Base-by-base conservation (phyloP, 352 stramenopile species). In the Phytophthora tubulina region DNA sequence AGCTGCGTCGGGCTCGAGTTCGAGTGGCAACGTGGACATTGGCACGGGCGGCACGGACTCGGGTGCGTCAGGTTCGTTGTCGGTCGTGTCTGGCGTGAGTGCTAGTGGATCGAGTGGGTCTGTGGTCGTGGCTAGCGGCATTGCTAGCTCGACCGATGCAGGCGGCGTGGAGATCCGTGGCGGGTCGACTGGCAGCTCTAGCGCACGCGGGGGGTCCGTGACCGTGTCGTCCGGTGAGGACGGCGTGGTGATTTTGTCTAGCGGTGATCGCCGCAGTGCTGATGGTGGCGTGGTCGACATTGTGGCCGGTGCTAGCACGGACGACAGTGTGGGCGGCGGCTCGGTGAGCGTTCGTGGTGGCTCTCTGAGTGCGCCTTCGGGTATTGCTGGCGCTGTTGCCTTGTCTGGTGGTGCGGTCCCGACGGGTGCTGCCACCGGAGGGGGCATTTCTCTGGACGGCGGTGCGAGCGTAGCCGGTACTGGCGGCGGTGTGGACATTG, bases 351-450 rank as follows among this genome's bases (percentile, higher is more conserved):
- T 67, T 53, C 48, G 59, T 14, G 64, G 64, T 4, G 64, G 64
- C 4, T 66, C 64, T 36, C 31, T 72, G 39, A 61, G 38, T 66
- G 36, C 54, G 15, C 51, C 60, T 27, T 58, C 52, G 31, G 67
- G 67, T 13, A 36, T 55, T 32, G 67, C 45, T 4, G 69, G 69
- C 14, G 57, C 38, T 51, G 41, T 72, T 30, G 32, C 39, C 17
- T 54, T 76, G 50, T 59, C 69, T 32, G 69, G 62, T 33, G 69
- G 69, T 66, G 50, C 35, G 21, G 70, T 50, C 14, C 68, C 41
- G 35, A 70, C 53, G 8, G 67, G 66, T 13, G n/a, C 57, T 15
- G 64, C 59, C 32, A 42, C 15, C 4, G 57, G 57, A 65, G 57
- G 57, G 21, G 38, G 45, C 45, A 14, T 65, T 60, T 59, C 46